Evolutionary conservation across 495 filamentous ascomycete genomes (phyloP), one percentile per base, ranked within the genome.

Genomic region (Penicillium riverlandense): DNA sequence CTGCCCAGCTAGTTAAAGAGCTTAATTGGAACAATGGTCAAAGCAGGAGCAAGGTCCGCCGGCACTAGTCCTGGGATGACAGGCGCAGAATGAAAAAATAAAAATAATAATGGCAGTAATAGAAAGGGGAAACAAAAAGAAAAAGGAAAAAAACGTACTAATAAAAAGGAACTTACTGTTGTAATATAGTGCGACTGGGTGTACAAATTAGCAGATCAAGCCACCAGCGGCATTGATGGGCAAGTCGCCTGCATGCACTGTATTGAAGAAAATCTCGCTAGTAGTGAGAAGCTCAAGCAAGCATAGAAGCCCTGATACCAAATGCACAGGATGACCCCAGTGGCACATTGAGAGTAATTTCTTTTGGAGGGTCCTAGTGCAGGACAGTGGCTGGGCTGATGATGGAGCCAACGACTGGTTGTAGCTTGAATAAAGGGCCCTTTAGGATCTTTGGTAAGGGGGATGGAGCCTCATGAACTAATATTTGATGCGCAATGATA

Each of bases 81-180:
- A 37, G 11, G 30, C 29, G 13, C 13, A 8, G 34, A 40, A 41
- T 37, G 44, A 36, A 38, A 38, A 29, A 37, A 15, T 29, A 13
- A 37, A 28, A 37, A 22, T 22, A 13, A 43, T 29, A 36, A 50
- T 16, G 35, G 32, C 8, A 35, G 40, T 33, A 45, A 32, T 38
- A 43, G 38, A 42, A 53, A 51, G 49, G 35, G 40, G n/a, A n/a
- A n/a, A n/a, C n/a, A n/a, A 48, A 52, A 39, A 13, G 36, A 31
- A 10, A 38, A 34, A 41, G 37, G 41, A 52, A 45, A 22, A 29
- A 33, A 44, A 41, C 44, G 45, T 35, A 43, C 41, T 46, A 42
- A 41, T 37, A 32, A 38, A 35, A 16, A 14, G 12, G 41, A 43
- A 45, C 58, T 55, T 53, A 65, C 58, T 43, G 43, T 40, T 46